Base-by-base conservation (phyloP, 768 basidiomycete species). In the Collybiopsis confluens region DNA sequence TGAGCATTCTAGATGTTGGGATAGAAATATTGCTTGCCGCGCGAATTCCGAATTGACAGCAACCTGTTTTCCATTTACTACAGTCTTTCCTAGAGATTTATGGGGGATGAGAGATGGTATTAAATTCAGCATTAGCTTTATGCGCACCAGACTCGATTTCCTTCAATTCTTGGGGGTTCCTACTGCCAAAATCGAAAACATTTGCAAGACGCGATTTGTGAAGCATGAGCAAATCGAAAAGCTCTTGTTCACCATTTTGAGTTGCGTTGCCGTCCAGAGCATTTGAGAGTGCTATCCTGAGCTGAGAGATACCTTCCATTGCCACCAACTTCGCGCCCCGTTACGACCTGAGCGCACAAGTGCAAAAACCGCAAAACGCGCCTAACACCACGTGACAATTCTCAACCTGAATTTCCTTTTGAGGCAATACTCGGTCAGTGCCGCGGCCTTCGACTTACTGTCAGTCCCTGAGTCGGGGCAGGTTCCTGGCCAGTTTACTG, bases 1-100 rank as follows among this genome's bases (percentile, higher is more conserved):
- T 11, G 93, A 95, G 59, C 83, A 83, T 61, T 82, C 77, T 50
- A 97, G 84, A 52, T 90, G 82, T 63, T 88, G 83, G 0, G 93
- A 82, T 52, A 95, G 80, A 68, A 91, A 89, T 52, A 89, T 66
- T 52, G 78, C 81, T 65, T 90, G 90, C 46, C 80, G 82, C 13
- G 83, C 83, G 67, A 93, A 92, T 63, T 93, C 88, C 13, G 81
- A 67, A 65, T 90, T 92, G 58, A 94, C 78, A 0, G 83, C 82
- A 33, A 86, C 75, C n/a, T 82, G 73, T 61, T 78, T 81, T 27
- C 87, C 83, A 54, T 86, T 74, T 20, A 90, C 71, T 0, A 73
- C 65, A 18, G 79, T 80, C 69, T 81, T 88, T 56, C 90, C 91
- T 93, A 63, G 0, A 50, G 11, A 33, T 44, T 36, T 2, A 41